Evolutionary conservation across 2,329 filamentous ascomycete genomes (phyloP), one percentile per base, ranked within the genome.

Genomic region (Diaporthe vaccinii): DNA sequence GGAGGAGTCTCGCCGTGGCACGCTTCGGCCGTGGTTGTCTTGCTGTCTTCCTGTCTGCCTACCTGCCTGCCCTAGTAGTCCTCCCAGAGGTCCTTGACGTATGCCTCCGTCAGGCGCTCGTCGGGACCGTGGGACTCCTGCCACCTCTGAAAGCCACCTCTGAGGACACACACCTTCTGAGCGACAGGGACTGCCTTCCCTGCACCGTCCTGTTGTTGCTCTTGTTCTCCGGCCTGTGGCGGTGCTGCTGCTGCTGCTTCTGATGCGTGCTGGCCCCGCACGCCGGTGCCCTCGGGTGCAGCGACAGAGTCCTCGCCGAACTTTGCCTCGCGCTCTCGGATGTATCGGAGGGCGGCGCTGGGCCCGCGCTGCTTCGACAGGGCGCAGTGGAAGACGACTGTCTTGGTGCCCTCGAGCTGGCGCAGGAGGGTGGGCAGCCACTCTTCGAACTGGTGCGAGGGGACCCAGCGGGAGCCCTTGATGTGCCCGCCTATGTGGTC

Each of bases 401-500:
- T 93, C 74, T 97, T 91, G 83, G 95, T 95, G 81, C 93, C 91
- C 78, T 91, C 87, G 65, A 98, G 89, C 58, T 90, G 92, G 74
- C 95, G 91, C 17, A 98, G 88, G n/a, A 99, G 91, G 77, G 95
- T 94, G 0, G 96, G 94, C 83, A 97, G 91, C 78, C 89, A 91
- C 82, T 91, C 90, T 80, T 98, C 94, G 67, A 98, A 90, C 25
- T 91, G 90, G 61, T 85, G 85, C 69, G 91, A 93, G 0, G 97
- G 95, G 17, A 95, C 89, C 87, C 98, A 94, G 70, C 89, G 91
- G 46, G 93, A 94, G 75, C 91, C 91, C 76, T 89, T 88, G 84
- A 98, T 98, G 85, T 98, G 96, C 44, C 96, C 96, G 78, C 96
- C 96, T 65, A 98, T 89, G 84, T 97, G 92, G 84, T 98, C 96